Percentiles rank a stretch among this genome's conserved stretches.
These are phyloP conservation scores for Silene latifolia DNA, from an alignment of 148 eudicot genomes.

Conservation along the genomic window DNA sequence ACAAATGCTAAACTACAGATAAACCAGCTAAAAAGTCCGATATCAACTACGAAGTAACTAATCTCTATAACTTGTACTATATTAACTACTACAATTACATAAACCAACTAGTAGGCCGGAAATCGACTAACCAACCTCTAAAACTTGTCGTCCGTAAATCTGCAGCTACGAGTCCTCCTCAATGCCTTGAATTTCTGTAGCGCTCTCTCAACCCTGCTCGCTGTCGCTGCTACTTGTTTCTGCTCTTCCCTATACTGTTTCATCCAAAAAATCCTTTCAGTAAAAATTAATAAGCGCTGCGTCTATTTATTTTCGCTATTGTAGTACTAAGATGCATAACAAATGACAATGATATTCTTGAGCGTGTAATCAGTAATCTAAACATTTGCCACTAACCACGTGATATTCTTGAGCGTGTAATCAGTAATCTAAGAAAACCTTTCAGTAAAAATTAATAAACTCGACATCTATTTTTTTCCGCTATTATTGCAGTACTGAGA, in stretches of 20 bases:
- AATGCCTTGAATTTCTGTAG: conserved; percentile 34
- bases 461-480: too few species aligned
- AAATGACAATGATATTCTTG: neutral
- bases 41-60: neutral
- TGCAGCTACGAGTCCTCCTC: conserved; percentile 51
- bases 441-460: too few species aligned
- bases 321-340: too few species aligned
- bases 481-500: too few species aligned
- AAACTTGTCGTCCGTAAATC: conserved; percentile 9
- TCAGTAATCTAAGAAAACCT: too few species aligned
- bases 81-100: too few species aligned
- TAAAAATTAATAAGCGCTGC: too few species aligned
- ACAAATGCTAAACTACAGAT: too few species aligned
- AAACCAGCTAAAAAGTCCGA: neutral
- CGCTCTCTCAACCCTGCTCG: conserved; percentile 34
- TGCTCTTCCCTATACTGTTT: conserved; percentile 46
- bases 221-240: conserved; percentile 34
- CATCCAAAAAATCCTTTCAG: neutral
- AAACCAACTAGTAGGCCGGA: neutral
- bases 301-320: too few species aligned
- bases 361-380: neutral
- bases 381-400: too few species aligned
- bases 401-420: too few species aligned
- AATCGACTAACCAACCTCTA: neutral
- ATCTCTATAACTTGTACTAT: neutral